Evolutionary conservation across 169 alveolate species (phyloP).

Genomic region (Plasmodium cynomolgi): DNA sequence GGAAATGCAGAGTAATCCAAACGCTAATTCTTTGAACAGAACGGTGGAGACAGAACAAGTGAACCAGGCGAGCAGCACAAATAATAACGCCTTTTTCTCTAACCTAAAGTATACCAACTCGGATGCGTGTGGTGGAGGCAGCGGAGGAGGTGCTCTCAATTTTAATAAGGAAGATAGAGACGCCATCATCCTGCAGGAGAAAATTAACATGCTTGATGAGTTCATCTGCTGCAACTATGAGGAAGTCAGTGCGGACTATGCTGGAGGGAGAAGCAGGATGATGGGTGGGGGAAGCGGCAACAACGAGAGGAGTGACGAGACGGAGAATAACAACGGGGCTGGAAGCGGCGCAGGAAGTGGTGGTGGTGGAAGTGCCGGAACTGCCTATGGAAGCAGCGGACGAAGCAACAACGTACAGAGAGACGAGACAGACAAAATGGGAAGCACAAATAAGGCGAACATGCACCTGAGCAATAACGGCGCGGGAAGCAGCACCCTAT

Average conservation of each 20-base stretch:
- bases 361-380: neutral
- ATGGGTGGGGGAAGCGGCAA: neutral
- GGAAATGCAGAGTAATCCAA: neutral
- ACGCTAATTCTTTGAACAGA: neutral
- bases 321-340: neutral
- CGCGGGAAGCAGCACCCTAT: conserved; percentile 10
- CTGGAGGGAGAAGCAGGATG: neutral
- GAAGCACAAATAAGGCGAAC: conserved; percentile 11
- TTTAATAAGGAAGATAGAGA: conserved; percentile 2
- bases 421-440: conserved; percentile 7
- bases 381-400: neutral
- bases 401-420: neutral
- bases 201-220: conserved; percentile 1
- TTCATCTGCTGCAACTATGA: neutral
- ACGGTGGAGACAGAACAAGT: neutral
- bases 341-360: neutral
- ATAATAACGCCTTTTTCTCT: neutral
- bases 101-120: neutral
- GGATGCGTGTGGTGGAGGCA: neutral
- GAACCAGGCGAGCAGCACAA: neutral
- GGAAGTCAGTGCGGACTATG: neutral
- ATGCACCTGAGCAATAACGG: conserved; percentile 11
- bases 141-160: neutral
- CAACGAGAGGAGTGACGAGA: neutral
- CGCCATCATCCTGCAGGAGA: neutral